Evolutionary conservation across 2,329 filamentous ascomycete species (phyloP), one percentile per base, ranked within the genome.

Genomic region (Colletotrichum filicis): DNA sequence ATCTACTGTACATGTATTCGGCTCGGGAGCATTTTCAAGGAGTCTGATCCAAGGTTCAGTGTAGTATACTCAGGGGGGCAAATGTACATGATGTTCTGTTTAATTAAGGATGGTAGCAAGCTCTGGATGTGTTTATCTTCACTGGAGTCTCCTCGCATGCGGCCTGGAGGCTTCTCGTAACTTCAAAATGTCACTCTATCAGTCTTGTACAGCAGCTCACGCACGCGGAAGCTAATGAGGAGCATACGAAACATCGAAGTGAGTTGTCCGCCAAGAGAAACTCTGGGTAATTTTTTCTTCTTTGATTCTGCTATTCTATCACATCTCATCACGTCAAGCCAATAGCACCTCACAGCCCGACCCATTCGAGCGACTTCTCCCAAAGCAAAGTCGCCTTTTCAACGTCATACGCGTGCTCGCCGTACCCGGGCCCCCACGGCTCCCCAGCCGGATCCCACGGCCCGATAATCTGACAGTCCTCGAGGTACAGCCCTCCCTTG

Each of bases 41-140:
- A 55, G 66, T 72, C 32, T 35, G 66, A 32, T 64, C 28, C 28
- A n/a, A 26, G 53, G 53, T 46, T 37, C 12, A 19, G 55, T 59
- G 66, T 58, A 49, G 58, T 56, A 64, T 60, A 64, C 37, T 24
- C 28, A 30, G 26, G 19, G 37, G 49, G 14, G 32, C 24, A 60
- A 53, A 5, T 49, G 55, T 64, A 58, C 26, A 69, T 53, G 53
- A 26, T 5, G 14, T 85, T 16, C n/a, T 5, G 22, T 46, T 19
- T 26, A 11, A 19, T 22, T 9, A n/a, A 49, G 7, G 0, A 49
- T 12, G n/a, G 4, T 30, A 1, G 6, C 28, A 35, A 35, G 32
- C 32, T 35, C 11, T 35, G 32, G 32, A 35, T 35, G 32, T 35
- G 32, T 35, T 35, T 1, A 12, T 35, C 32, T 1, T 35, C 32